Percentiles rank a stretch among this genome's conserved stretches.
These are phyloP conservation scores for Dactylellina parvicollis DNA, from an alignment of 2,329 filamentous ascomycete species.

Conservation along the genomic window DNA sequence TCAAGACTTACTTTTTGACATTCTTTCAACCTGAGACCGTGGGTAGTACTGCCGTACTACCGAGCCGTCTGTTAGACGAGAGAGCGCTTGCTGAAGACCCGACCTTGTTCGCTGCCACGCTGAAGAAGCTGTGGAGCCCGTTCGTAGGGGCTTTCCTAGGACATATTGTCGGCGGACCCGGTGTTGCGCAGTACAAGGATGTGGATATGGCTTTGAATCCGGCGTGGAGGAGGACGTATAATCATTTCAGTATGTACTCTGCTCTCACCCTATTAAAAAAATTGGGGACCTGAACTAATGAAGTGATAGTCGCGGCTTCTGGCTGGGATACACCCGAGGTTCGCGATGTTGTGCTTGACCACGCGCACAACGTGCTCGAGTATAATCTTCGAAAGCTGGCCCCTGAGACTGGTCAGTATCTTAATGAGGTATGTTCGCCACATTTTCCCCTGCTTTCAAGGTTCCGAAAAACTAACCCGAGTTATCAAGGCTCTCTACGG, in stretches of 20 bases:
- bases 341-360: slow-evolving; percentile 61
- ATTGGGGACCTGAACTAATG: background rate
- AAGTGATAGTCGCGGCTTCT: slow-evolving; percentile 30
- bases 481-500: slow-evolving; percentile 30
- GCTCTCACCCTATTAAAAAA: background rate
- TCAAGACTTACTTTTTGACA: slow-evolving; percentile 53
- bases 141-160: slow-evolving; percentile 57
- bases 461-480: slow-evolving; percentile 43
- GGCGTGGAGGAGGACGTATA: slow-evolving; percentile 62
- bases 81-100: slow-evolving; percentile 58
- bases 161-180: slow-evolving; percentile 60
- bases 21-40: slow-evolving; percentile 56
- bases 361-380: slow-evolving; percentile 44
- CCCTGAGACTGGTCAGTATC: slow-evolving; percentile 62
- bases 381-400: slow-evolving; percentile 61
- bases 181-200: slow-evolving; percentile 60
- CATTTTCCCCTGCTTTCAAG: slow-evolving; percentile 15
- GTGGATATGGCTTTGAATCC: slow-evolving; percentile 63
- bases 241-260: slow-evolving; percentile 59
- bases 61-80: slow-evolving; percentile 60
- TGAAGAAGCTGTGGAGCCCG: slow-evolving; percentile 57
- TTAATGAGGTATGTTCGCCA: slow-evolving; percentile 63
- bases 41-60: slow-evolving; percentile 57
- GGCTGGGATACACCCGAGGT: slow-evolving; percentile 59
- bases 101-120: slow-evolving; percentile 60